Evolutionary conservation across 2,329 filamentous ascomycete species (phyloP).

Genomic region (Ceratocystis ficicola): DNA sequence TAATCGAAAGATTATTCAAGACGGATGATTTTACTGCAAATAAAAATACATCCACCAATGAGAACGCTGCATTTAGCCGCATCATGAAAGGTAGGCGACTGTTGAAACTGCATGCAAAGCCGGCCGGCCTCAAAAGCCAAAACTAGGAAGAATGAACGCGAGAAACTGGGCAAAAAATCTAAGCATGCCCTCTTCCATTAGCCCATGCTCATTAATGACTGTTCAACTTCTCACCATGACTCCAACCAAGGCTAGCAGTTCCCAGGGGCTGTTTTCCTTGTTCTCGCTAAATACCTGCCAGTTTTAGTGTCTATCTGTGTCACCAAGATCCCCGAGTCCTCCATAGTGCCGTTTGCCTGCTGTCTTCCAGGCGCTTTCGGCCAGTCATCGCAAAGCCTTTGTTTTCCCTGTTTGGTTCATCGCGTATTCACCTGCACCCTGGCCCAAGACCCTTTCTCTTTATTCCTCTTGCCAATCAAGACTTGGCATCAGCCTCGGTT

Average conservation of each 20-base stretch:
- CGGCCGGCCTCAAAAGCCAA: not conserved
- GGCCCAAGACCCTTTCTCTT: not conserved
- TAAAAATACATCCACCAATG: not conserved
- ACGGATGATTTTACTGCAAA: too few species aligned
- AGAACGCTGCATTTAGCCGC: not conserved
- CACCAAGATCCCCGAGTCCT: not conserved
- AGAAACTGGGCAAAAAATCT: too few species aligned
- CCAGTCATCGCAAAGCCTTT: not conserved
- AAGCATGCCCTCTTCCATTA: too few species aligned
- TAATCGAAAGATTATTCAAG: too few species aligned
- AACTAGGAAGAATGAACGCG: not conserved
- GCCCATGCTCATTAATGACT: not conserved
- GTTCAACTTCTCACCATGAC: not conserved
- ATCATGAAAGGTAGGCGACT: not conserved
- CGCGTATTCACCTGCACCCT: too few species aligned
- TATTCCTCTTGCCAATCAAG: not conserved
- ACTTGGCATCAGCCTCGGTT: not conserved
- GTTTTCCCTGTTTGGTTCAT: too few species aligned
- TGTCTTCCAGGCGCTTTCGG: not conserved
- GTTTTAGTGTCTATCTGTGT: not conserved
- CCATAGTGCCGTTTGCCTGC: not conserved
- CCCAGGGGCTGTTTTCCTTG: not conserved
- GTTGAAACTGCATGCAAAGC: slow-evolving; percentile 6
- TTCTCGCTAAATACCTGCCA: not conserved
- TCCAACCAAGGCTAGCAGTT: not conserved